Conservation (phyloP, 306 rosid species). For the Rosa chinensis region DNA sequence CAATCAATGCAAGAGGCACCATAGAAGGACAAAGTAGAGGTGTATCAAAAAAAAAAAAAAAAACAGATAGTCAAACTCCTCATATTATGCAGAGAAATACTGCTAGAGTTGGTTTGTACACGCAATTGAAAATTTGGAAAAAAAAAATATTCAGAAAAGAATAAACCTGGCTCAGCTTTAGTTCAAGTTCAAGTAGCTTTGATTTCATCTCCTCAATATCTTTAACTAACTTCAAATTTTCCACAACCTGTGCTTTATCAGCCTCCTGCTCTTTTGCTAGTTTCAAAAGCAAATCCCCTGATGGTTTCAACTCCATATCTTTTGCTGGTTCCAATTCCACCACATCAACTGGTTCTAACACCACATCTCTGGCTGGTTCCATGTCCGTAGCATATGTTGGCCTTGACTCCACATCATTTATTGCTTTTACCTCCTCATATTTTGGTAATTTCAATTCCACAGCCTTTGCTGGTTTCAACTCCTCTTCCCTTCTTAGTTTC, state of each 20-base stretch:
- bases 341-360: neutral
- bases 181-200: conserved; percentile 64
- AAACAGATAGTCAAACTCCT: neutral
- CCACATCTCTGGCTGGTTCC: conserved; percentile 16
- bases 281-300: conserved; percentile 28
- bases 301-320: conserved; percentile 29
- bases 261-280: conserved; percentile 27
- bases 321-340: conserved; percentile 20
- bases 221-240: conserved; percentile 50
- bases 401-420: conserved; percentile 19
- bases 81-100: neutral
- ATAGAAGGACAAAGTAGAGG: neutral
- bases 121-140: neutral
- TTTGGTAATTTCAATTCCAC: conserved; percentile 12
- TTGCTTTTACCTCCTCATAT: conserved; percentile 16
- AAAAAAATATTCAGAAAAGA: conserved; percentile 22
- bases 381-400: neutral
- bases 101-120: neutral
- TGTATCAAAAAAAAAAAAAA: neutral
- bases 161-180: conserved; percentile 78
- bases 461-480: conserved; percentile 14
- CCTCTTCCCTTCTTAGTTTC: conserved; percentile 17
- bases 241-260: conserved; percentile 30
- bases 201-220: conserved; percentile 75
- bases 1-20: neutral